Conservation (phyloP, 1,284 basidiomycete species). For the Leucoagaricus sp. region DNA sequence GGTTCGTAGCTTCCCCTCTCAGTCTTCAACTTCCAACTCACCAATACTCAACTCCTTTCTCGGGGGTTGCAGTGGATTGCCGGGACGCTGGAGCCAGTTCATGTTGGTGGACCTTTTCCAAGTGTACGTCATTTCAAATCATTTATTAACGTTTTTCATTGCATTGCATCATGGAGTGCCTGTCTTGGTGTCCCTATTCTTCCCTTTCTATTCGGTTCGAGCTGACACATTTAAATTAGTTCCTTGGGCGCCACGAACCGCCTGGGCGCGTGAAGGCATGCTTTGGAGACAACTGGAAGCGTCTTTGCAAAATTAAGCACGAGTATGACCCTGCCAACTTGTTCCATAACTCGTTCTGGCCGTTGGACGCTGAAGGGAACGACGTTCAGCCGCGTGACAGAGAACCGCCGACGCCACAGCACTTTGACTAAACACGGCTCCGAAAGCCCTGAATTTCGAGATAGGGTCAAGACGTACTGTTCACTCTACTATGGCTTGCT, state of each 20-base stretch:
- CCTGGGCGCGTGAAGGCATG: slow-evolving; percentile 63
- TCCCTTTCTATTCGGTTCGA: slow-evolving; percentile 15
- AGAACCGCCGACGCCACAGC: slow-evolving; percentile 53
- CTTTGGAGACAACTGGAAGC: slow-evolving; percentile 73
- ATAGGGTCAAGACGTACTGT: too few species aligned
- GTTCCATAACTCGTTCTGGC: slow-evolving; percentile 80
- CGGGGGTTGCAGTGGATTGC: slow-evolving; percentile 69
- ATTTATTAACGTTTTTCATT: slow-evolving; percentile 10
- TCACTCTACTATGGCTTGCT: too few species aligned
- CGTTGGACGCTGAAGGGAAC: slow-evolving; percentile 55
- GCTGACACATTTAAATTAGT: slow-evolving; percentile 45
- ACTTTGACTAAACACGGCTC: slow-evolving; percentile 15
- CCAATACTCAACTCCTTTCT: slow-evolving; percentile 10
- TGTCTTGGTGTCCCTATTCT: background rate
- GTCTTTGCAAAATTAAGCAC: slow-evolving; percentile 68
- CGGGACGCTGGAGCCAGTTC: slow-evolving; percentile 65
- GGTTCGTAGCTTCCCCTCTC: slow-evolving; percentile 39
- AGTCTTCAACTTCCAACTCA: slow-evolving; percentile 1
- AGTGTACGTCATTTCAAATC: slow-evolving; percentile 54
- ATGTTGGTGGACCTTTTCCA: slow-evolving; percentile 78
- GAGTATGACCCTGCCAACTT: slow-evolving; percentile 74
- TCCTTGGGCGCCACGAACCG: slow-evolving; percentile 72
- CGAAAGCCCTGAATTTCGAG: too few species aligned
- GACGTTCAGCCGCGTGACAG: slow-evolving; percentile 50
- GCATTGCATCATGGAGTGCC: background rate